Conservation (phyloP, 2,329 filamentous ascomycete genomes). For the Amesomyces nigricolor region DNA sequence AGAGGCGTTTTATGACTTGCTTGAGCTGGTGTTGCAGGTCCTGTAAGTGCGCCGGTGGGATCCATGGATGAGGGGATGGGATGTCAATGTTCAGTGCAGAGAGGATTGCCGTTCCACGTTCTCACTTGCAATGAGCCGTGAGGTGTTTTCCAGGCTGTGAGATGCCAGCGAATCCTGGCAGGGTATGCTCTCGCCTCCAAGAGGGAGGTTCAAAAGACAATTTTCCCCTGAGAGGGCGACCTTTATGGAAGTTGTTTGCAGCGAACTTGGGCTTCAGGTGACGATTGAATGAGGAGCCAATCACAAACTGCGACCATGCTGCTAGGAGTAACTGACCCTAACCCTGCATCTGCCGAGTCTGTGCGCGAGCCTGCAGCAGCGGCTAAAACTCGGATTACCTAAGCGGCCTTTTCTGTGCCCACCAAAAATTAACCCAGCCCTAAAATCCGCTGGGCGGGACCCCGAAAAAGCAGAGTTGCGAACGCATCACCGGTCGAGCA, state of each 20-base stretch:
- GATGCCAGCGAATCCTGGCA: too few relatives aligned
- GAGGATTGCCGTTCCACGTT: too few relatives aligned
- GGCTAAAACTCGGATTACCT: slow-evolving; percentile 21
- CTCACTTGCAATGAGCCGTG: too few relatives aligned
- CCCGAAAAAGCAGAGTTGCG: slow-evolving; percentile 21
- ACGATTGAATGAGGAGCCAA: too few relatives aligned
- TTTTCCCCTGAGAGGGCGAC: too few relatives aligned
- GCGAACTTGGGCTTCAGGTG: too few relatives aligned
- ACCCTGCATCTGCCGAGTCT: slow-evolving; percentile 2
- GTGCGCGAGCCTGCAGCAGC: background rate
- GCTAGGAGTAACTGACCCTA: slow-evolving; percentile 11
- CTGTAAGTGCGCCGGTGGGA: slow-evolving; percentile 33
- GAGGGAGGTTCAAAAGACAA: too few relatives aligned
- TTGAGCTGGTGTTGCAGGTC: slow-evolving; percentile 57
- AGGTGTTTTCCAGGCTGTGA: too few relatives aligned
- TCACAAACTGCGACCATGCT: background rate
- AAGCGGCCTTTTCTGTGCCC: slow-evolving; percentile 22
- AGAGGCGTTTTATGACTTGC: slow-evolving; percentile 58
- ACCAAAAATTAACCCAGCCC: slow-evolving; percentile 29
- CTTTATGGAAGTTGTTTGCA: too few relatives aligned
- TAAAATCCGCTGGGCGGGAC: slow-evolving; percentile 25
- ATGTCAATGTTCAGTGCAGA: too few relatives aligned
- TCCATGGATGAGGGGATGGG: too few relatives aligned
- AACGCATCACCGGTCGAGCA: slow-evolving; percentile 27
- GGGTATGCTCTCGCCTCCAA: too few relatives aligned